Evolutionary conservation across 2,329 filamentous ascomycete genomes (phyloP), one percentile per base, ranked within the genome.

Genomic region (Bipolaris cookei): DNA sequence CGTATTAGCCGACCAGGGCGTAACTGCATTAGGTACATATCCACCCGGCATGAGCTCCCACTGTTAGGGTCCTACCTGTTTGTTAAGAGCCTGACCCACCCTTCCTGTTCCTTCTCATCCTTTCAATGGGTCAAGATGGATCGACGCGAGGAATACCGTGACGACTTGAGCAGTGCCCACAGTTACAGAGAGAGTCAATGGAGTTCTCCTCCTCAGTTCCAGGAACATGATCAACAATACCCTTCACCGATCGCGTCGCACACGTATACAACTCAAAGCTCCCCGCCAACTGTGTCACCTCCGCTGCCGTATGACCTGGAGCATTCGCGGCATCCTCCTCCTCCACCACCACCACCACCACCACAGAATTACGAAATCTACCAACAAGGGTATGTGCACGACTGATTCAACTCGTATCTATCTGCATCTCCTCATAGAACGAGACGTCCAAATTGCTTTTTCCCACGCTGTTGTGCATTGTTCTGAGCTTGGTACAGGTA

Each of bases 201-300:
- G 65, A 68, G 53, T 47, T 56, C 64, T 37, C 62, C 64, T 39
- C 62, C 67, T 37, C 58, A 56, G 8, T 68, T 67, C n/a, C 59
- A 62, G 21, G 67, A 69, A 18, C 46, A 58, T 18, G 63, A 69
- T 38, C 54, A 62, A 32, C 63, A 64, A 25, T 51, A 66, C 35
- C n/a, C 55, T 34, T 43, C 55, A 43, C 51, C 53, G 35, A 52
- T 13, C 35, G 59, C 47, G 30, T 48, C 49, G 46, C 61, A 55
- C 34, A 42, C 35, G 28, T 50, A 52, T 49, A 37, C 49, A 30
- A 59, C 37, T 57, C 50, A 46, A 32, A 47, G 62, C 30, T 65
- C 66, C 14, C 64, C 62, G 16, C 64, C 58, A 20, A 51, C 52
- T 5, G 55, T 56, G 3, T 64, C 64, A 21, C 64, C 61, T n/a